Base-by-base conservation (phyloP, 2,329 filamentous ascomycete genomes). In the Fusarium nelsonii region DNA sequence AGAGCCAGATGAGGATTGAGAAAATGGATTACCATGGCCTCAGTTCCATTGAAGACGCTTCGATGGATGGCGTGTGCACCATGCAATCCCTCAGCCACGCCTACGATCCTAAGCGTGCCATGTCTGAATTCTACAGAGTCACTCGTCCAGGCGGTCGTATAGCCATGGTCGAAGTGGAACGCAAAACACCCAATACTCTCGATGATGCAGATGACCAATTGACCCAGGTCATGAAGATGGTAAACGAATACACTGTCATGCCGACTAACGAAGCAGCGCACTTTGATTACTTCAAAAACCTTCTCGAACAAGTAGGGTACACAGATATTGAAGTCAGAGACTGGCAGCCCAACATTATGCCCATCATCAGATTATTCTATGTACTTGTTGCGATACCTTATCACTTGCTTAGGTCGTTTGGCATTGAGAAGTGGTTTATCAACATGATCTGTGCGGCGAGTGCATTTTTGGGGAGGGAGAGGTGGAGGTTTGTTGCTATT, bases 21-120 rank as follows among this genome's bases (percentile, higher is more conserved):
- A 41, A 41, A 14, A 52, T 52, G 37, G 37, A 52, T 28, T 52
- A 52, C 10, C 49, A 52, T n/a, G 26, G 43, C n/a, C 49, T 52
- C 7, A 23, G 32, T 5, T 23, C 36, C 28, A 32, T 52, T 8
- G 14, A 52, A 6, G 37, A 40, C 26, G 39, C 26, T 16, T 52
- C 49, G 8, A 28, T 52, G 10, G 37, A 52, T 15, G 49, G 49
- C 5, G 37, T 52, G 14, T 52, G 34, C 49, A 52, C 49, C 8
- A 41, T 52, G 49, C 49, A 52, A 18, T 41, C 36, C 10, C 18
- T 52, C 14, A 52, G 36, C 15, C 49, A 52, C 11, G 37, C 49
- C 8, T 52, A 40, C 28, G 18, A 52, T 16, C 36, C 37, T 4
- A 41, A 33, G 9, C 26, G 36, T 5, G 49, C 37, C 14, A 41